Evolutionary conservation across 768 basidiomycete species (phyloP).

Genomic region (Galerina marginata): DNA sequence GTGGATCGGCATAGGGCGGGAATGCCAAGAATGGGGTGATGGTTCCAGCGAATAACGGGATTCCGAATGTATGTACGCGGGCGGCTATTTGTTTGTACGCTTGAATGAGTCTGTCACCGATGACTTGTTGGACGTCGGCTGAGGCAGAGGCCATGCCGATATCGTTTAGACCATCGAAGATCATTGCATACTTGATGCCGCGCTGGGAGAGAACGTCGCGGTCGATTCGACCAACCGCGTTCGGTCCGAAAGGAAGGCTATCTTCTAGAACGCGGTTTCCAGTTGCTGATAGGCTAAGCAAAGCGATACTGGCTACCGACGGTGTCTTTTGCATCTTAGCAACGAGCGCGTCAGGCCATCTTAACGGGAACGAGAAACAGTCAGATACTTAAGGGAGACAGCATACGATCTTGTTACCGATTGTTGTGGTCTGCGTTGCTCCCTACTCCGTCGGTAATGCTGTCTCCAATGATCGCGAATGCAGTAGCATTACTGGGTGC

Average conservation of each 20-base stretch:
- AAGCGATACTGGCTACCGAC: constrained; percentile 39
- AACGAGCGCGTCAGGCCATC: constrained; percentile 57
- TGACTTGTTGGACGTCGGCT: constrained; percentile 36
- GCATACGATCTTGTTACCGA: constrained; percentile 31
- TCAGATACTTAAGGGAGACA: background rate
- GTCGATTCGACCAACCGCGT: constrained; percentile 52
- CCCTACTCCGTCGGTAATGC: constrained; percentile 58
- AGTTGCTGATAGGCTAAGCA: constrained; percentile 57
- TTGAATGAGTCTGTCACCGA: constrained; percentile 46
- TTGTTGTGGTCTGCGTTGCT: constrained; percentile 50
- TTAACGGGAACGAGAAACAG: constrained; percentile 13
- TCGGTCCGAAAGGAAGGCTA: constrained; percentile 46
- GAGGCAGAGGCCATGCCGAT: constrained; percentile 46
- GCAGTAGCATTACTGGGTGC: constrained; percentile 32
- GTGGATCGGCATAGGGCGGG: constrained; percentile 43
- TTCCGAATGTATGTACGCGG: constrained; percentile 44
- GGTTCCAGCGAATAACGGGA: constrained; percentile 54
- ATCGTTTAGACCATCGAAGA: constrained; percentile 62
- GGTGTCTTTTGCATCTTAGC: constrained; percentile 44
- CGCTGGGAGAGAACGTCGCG: constrained; percentile 55
- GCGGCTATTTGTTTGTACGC: constrained; percentile 52
- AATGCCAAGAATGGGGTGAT: constrained; percentile 53
- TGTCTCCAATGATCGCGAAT: constrained; percentile 55
- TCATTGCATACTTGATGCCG: constrained; percentile 49
- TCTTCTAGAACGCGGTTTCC: constrained; percentile 58